Conservation (phyloP, 164 flowering plant species). For the Macadamia tetraphylla region DNA sequence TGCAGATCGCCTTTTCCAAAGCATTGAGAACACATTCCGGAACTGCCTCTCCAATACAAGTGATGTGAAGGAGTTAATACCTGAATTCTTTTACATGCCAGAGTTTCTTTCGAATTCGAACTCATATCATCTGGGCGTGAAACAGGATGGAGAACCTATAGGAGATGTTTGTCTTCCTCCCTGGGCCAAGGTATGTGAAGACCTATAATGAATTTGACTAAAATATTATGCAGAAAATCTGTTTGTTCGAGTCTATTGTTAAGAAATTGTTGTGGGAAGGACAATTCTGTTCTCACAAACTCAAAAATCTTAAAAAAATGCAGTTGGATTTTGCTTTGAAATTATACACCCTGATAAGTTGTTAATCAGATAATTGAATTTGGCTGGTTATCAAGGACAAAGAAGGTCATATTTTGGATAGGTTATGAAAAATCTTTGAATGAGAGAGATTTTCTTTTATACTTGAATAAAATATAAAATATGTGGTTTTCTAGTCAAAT, state of each 20-base stretch:
- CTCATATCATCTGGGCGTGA: constrained; percentile 86
- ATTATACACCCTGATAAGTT: background rate
- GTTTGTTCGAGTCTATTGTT: too few species aligned
- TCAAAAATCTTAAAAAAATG: too few species aligned
- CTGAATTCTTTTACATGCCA: constrained; percentile 97
- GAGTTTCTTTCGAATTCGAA: constrained; percentile 91
- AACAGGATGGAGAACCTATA: constrained; percentile 92
- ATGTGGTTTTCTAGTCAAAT: too few species aligned
- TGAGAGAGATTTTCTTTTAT: background rate
- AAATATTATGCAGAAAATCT: too few species aligned
- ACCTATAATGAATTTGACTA: background rate
- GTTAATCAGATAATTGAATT: background rate
- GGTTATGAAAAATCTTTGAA: background rate
- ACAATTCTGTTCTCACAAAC: too few species aligned
- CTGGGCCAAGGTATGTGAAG: constrained; percentile 85
- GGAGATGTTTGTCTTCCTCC: constrained; percentile 88
- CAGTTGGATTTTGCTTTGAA: background rate
- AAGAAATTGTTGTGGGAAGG: too few species aligned
- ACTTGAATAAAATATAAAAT: too few species aligned
- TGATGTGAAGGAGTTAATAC: constrained; percentile 97
- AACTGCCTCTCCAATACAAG: constrained; percentile 97
- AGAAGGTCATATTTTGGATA: too few species aligned
- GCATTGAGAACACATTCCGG: constrained; percentile 76
- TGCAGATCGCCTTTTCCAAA: constrained; percentile 97
- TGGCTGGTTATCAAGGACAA: background rate